Evolutionary conservation across 2,329 filamentous ascomycete species (phyloP).

Genomic region (Aspergillus ruber): DNA sequence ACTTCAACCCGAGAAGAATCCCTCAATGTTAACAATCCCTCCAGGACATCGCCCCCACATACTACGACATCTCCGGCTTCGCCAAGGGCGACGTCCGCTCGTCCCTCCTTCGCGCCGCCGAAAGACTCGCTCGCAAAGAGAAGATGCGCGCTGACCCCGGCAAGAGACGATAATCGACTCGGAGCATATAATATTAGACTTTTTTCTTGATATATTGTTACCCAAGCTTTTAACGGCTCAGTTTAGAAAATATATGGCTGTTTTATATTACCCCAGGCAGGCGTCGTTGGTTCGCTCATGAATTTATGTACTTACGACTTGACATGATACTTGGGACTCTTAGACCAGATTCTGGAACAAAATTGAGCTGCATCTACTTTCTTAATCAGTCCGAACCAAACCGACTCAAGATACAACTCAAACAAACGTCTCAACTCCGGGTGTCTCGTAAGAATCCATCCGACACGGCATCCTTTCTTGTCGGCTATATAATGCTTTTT

Average conservation of each 20-base stretch:
- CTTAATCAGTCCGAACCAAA: no score
- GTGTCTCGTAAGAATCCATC: no score
- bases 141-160: slow-evolving; percentile 37
- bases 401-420: no score
- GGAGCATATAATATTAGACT: background rate
- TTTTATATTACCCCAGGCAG: background rate
- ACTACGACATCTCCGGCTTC: slow-evolving; percentile 82
- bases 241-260: background rate
- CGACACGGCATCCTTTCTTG: no score
- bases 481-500: no score
- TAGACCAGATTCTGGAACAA: no score
- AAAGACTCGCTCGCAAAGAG: slow-evolving; percentile 51
- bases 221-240: background rate
- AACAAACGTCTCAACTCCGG: no score
- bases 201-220: no score
- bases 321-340: no score
- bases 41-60: slow-evolving; percentile 85
- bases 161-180: slow-evolving; percentile 10
- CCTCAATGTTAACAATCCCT: slow-evolving; percentile 21
- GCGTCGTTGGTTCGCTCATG: no score
- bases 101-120: slow-evolving; percentile 49
- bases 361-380: no score
- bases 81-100: slow-evolving; percentile 78
- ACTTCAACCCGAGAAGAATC: slow-evolving; percentile 1
- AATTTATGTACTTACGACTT: no score